Evolutionary conservation across 148 eudicot genomes (phyloP).

Genomic region (Chenopodium quinoa): DNA sequence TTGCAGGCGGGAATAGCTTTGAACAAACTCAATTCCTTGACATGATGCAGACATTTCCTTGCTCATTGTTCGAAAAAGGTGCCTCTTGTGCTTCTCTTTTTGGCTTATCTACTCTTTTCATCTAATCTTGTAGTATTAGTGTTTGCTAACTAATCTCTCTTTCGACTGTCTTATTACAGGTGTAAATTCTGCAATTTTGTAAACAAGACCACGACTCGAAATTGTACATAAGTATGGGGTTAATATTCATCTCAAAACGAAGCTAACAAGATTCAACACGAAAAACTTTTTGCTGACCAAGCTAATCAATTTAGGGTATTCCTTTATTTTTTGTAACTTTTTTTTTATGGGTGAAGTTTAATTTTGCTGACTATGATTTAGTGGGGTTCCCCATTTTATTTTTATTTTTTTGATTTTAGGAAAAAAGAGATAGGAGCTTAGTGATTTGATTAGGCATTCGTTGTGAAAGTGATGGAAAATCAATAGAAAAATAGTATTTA

Average conservation of each 20-base stretch:
- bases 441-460: conserved; percentile 44
- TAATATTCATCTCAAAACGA: background rate
- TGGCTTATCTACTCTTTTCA: conserved; percentile 7
- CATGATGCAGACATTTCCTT: conserved; percentile 55
- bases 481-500: background rate
- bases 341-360: conserved; percentile 5
- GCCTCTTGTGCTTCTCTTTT: conserved; percentile 26
- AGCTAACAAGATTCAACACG: background rate
- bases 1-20: conserved; percentile 47
- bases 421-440: conserved; percentile 18
- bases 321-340: background rate
- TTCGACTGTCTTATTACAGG: conserved; percentile 37
- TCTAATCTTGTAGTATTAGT: conserved; percentile 7
- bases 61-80: conserved; percentile 58
- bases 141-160: conserved; percentile 13
- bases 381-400: conserved; percentile 1
- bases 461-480: conserved; percentile 37
- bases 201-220: conserved; percentile 23
- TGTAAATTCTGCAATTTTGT: conserved; percentile 42
- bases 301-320: conserved; percentile 19
- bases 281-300: conserved; percentile 26
- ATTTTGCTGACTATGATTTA: conserved; percentile 27
- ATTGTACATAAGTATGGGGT: conserved; percentile 30
- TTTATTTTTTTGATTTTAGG: background rate
- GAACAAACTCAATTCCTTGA: conserved; percentile 38